Percentiles rank a stretch among this genome's conserved stretches.
These are phyloP conservation scores for Endocarpon pusillum DNA, from an alignment of 495 filamentous ascomycete genomes.

Conservation along the genomic window DNA sequence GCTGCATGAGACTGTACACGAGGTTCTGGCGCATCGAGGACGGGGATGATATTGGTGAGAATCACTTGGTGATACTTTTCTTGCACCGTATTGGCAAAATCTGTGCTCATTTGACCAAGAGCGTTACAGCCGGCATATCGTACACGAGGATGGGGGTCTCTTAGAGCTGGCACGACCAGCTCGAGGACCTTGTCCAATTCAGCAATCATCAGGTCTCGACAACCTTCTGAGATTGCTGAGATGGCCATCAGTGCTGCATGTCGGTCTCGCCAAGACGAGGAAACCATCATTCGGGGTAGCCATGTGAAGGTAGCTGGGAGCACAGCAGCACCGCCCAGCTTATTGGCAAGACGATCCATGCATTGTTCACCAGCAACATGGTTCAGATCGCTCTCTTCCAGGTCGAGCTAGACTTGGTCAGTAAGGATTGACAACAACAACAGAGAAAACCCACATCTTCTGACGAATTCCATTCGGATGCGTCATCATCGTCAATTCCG, in stretches of 20 bases:
- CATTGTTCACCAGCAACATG: conserved; percentile 97
- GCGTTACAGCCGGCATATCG: conserved; percentile 98
- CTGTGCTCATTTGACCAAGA: conserved; percentile 98
- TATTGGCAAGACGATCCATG: conserved; percentile 96
- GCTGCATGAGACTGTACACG: conserved; percentile 95
- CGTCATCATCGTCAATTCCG: conserved; percentile 87
- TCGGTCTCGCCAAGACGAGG: conserved; percentile 83
- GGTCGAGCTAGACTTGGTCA: conserved; percentile 47
- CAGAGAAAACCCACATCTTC: conserved; percentile 56
- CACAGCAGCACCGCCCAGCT: conserved; percentile 74
- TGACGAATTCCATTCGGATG: conserved; percentile 76
- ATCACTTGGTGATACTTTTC: conserved; percentile 79
- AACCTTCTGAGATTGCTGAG: conserved; percentile 96
- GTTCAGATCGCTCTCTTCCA: conserved; percentile 91
- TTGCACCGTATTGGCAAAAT: conserved; percentile 98
- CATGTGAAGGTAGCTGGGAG: conserved; percentile 89
- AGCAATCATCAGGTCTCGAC: conserved; percentile 85
- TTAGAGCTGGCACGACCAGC: conserved; percentile 81
- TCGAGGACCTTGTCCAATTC: conserved; percentile 88
- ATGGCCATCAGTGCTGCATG: conserved; percentile 99
- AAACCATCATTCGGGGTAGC: conserved; percentile 96
- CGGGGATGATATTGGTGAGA: conserved; percentile 79
- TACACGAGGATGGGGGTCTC: conserved; percentile 82
- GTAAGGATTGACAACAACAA: neutral
- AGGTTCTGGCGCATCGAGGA: conserved; percentile 75